Evolutionary conservation across 2,329 filamentous ascomycete species (phyloP), one percentile per base, ranked within the genome.

Genomic region (Stagonosporopsis chrysanthemi): DNA sequence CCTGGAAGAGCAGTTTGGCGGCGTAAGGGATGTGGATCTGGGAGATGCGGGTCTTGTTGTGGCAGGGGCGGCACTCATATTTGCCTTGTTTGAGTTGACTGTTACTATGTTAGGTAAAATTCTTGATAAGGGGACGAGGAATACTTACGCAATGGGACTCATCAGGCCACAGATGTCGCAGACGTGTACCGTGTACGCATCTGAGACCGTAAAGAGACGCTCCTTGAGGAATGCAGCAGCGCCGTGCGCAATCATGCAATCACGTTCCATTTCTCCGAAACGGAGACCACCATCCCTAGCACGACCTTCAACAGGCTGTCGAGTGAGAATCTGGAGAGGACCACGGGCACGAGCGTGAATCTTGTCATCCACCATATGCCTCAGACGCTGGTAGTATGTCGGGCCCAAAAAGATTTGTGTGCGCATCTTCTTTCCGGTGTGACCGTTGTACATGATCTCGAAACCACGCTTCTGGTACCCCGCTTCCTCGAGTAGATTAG

Each of bases 161-260:
- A 99, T 99, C 68, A 99, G 84, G 70, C 95, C 95, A 77, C 95
- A 99, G 72, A 98, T 96, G 79, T 99, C 95, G 81, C 95, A 99
- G 72, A 99, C 90, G 79, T 99, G 95, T 58, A 99, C 95, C 77
- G 93, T 86, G 85, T 98, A 99, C 35, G 95, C 94, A 81, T 99
- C 95, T 50, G 92, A 97, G 47, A 99, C 95, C 76, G 98, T 94
- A 72, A 99, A 97, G 56, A 99, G 81, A 71, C 95, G 88, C 83
- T 99, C 95, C 81, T 99, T 99, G 74, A 99, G 81, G 85, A 99
- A 99, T 1, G 93, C 90, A 52, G 92, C 94, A 3, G 96, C 95
- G 75, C 95, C 95, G 77, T 99, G 96, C n/a, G 96, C 92, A 82
- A 99, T 99, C 95, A 99, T 99, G 78, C 95, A 99, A 86, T 99